phyloP scores from a whole-genome alignment of 2,329 filamentous ascomycete genomes.

The Fusarium sororula region DNA sequence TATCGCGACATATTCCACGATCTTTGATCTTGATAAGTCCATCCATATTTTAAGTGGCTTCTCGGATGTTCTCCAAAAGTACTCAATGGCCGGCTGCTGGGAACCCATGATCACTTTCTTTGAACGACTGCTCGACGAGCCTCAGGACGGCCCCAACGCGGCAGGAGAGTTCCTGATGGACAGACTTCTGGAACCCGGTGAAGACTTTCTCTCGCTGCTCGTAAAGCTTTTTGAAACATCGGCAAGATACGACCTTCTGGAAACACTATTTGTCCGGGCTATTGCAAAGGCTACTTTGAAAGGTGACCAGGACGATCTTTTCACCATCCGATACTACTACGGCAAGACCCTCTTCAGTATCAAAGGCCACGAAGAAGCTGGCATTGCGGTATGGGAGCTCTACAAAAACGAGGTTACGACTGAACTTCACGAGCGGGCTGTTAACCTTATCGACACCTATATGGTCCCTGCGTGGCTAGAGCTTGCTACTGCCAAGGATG shows the following conservation, averaged over 20 bases:
- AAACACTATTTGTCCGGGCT: not conserved
- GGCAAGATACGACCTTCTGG: not conserved
- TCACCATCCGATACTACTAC: not conserved
- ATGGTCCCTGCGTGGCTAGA: not conserved
- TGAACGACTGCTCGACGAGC: not conserved
- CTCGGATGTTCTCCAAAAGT: not conserved
- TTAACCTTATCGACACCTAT: not conserved
- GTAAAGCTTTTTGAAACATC: not conserved
- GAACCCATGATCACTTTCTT: not conserved
- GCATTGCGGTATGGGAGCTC: not conserved
- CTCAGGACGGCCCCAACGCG: not conserved
- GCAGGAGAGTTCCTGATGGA: not conserved
- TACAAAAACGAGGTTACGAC: not conserved
- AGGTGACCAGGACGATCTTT: fast-evolving
- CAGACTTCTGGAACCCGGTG: not conserved
- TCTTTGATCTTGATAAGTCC: not conserved
- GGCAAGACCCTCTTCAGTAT: not conserved
- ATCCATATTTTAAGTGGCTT: not conserved
- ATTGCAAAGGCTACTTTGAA: not conserved
- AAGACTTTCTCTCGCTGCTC: not conserved
- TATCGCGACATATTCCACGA: not conserved
- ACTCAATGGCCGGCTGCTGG: not conserved
- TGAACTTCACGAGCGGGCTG: not conserved
- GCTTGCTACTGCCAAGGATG: not conserved
- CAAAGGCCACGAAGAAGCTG: not conserved